phyloP scores from a whole-genome alignment of 441 rosid genomes.

The Aquilaria agallochum region DNA sequence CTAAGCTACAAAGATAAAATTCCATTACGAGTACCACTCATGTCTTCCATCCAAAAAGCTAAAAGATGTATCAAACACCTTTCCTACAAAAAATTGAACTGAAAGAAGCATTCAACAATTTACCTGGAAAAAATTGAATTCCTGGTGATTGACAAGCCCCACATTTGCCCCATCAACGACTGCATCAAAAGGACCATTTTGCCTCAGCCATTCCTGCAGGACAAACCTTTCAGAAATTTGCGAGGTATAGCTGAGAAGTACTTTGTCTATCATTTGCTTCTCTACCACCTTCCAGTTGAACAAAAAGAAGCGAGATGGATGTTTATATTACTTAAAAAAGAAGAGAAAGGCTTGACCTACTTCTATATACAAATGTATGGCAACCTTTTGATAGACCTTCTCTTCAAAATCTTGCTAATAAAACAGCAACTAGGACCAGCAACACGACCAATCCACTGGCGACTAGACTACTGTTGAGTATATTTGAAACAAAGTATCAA shows the following conservation, averaged over 20 bases:
- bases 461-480: too few relatives aligned
- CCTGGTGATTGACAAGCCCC: constrained; percentile 45
- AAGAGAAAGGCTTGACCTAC: too few relatives aligned
- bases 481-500: too few relatives aligned
- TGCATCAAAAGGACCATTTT: constrained; percentile 91
- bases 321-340: too few relatives aligned
- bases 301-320: too few relatives aligned
- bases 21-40: constrained; percentile 2
- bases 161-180: constrained; percentile 88
- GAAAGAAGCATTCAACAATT: neutral
- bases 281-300: too few relatives aligned
- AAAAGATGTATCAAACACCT: neutral
- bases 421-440: neutral
- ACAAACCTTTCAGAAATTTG: constrained; percentile 27
- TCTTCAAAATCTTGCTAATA: neutral
- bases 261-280: constrained; percentile 3
- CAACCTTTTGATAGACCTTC: too few relatives aligned
- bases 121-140: constrained; percentile 69
- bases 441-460: too few relatives aligned
- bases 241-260: constrained; percentile 12
- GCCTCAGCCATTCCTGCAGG: constrained; percentile 70
- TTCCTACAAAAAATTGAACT: neutral
- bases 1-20: constrained; percentile 50
- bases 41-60: neutral
- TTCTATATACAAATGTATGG: too few relatives aligned